A percentile compares a stretch with the other conserved stretches of the same genome.
Evolutionary conservation across 1,284 basidiomycete genomes (phyloP).

Genomic region (Anthracocystis setariae): DNA sequence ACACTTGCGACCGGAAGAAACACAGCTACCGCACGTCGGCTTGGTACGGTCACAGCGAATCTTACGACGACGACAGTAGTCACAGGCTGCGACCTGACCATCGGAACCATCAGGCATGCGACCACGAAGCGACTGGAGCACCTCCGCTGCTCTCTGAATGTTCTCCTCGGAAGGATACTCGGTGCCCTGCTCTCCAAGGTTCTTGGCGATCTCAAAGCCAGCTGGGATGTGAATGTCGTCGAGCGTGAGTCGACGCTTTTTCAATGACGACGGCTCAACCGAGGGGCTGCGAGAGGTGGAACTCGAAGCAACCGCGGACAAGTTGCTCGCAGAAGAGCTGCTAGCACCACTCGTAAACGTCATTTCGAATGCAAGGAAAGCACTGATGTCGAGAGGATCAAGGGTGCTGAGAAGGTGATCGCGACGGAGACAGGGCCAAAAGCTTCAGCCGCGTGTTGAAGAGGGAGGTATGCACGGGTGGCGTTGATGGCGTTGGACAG

Average conservation of each 20-base stretch:
- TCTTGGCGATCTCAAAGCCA: slow-evolving; percentile 46
- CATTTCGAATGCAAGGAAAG: slow-evolving; percentile 8
- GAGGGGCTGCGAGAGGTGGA: slow-evolving; percentile 32
- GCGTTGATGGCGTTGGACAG: background rate
- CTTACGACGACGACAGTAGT: slow-evolving; percentile 49
- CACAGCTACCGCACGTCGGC: slow-evolving; percentile 49
- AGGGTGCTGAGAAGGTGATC: background rate
- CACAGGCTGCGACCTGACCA: slow-evolving; percentile 47
- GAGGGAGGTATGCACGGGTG: background rate
- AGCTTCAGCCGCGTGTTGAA: background rate
- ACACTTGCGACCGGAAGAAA: slow-evolving; percentile 35
- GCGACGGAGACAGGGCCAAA: too few species aligned
- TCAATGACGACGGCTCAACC: slow-evolving; percentile 24
- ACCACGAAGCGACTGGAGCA: slow-evolving; percentile 40
- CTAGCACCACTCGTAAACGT: slow-evolving; percentile 33
- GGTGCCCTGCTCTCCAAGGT: slow-evolving; percentile 18
- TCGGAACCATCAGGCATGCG: slow-evolving; percentile 48
- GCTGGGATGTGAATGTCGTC: slow-evolving; percentile 49
- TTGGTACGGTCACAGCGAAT: slow-evolving; percentile 50
- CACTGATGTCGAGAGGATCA: background rate
- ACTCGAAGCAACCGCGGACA: slow-evolving; percentile 20
- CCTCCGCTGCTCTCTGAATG: slow-evolving; percentile 43
- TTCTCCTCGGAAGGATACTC: slow-evolving; percentile 45
- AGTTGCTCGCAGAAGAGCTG: slow-evolving; percentile 24
- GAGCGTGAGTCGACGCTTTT: slow-evolving; percentile 32